phyloP scores from a whole-genome alignment of 805 yeast species.

The Zygoascus biomembranicola region DNA sequence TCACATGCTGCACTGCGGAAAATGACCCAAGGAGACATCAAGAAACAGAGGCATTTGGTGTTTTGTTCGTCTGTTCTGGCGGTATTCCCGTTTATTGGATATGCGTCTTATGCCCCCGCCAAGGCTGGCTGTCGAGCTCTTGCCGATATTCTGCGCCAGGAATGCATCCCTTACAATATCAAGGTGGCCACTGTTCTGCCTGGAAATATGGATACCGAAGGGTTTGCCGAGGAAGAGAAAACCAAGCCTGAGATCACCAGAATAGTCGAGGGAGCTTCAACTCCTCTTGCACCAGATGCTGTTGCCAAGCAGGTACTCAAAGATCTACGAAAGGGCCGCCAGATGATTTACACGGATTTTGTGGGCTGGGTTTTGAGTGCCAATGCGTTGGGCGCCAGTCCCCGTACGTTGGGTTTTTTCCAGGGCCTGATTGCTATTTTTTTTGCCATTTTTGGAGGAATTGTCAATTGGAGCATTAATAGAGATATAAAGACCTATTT shows the following conservation, averaged over 20 bases:
- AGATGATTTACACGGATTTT: constrained; percentile 70
- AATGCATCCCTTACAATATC: constrained; percentile 56
- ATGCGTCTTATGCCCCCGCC: constrained; percentile 81
- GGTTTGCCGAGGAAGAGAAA: constrained; percentile 67
- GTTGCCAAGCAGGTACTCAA: constrained; percentile 57
- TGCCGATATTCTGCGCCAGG: constrained; percentile 75
- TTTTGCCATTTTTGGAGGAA: constrained; percentile 50
- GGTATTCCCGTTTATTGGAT: constrained; percentile 84
- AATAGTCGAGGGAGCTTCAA: constrained; percentile 76
- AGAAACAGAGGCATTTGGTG: constrained; percentile 41
- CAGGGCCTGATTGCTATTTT: constrained; percentile 43
- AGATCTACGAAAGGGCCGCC: constrained; percentile 54
- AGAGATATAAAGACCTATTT: constrained; percentile 46
- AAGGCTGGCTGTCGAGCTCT: constrained; percentile 76
- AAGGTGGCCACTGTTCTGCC: constrained; percentile 72
- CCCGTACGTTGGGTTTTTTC: constrained; percentile 50
- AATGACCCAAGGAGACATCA: constrained; percentile 24
- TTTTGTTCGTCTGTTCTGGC: constrained; percentile 72
- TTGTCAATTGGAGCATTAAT: constrained; percentile 44
- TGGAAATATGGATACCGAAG: constrained; percentile 87
- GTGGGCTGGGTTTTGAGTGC: constrained; percentile 76
- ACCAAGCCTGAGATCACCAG: constrained; percentile 83
- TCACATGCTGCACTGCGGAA: constrained; percentile 48
- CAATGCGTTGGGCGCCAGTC: constrained; percentile 59
- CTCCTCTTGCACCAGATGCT: constrained; percentile 54